Evolutionary conservation across 2,329 filamentous ascomycete genomes (phyloP).

Genomic region (Cladosporium sphaerospermum): DNA sequence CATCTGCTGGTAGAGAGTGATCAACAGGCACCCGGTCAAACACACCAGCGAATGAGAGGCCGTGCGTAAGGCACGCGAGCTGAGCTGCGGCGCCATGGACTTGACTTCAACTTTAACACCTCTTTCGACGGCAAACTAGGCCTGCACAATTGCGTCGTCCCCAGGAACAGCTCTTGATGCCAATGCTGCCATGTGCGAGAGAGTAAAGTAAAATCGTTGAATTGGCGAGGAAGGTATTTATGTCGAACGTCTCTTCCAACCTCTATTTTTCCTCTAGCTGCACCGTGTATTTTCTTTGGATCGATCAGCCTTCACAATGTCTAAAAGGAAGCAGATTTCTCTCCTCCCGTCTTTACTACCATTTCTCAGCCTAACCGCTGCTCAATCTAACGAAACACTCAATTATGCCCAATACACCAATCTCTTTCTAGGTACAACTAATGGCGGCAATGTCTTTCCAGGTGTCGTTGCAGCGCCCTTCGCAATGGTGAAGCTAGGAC

Average conservation of each 20-base stretch:
- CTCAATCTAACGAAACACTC: background rate
- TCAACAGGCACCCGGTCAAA: constrained; percentile 1
- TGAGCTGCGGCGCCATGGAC: background rate
- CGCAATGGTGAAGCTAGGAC: constrained; percentile 38
- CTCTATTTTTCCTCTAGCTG: too few relatives aligned
- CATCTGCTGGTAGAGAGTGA: background rate
- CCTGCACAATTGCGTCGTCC: background rate
- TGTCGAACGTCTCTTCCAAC: too few relatives aligned
- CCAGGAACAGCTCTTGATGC: too few relatives aligned
- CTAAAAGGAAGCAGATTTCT: background rate
- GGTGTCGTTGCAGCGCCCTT: constrained; percentile 34
- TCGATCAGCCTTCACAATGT: background rate
- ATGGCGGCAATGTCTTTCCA: constrained; percentile 38
- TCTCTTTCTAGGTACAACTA: constrained; percentile 33
- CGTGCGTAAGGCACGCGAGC: constrained; percentile 1
- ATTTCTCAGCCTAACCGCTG: background rate
- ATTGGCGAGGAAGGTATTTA: too few relatives aligned
- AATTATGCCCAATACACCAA: constrained; percentile 7
- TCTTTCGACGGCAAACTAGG: background rate
- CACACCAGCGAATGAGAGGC: background rate
- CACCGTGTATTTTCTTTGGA: background rate
- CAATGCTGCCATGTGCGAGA: too few relatives aligned
- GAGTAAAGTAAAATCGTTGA: too few relatives aligned
- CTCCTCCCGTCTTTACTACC: background rate
- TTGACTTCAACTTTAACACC: background rate